phyloP scores from a whole-genome alignment of 2,329 filamentous ascomycete species.

The Aspergillus sojae region DNA sequence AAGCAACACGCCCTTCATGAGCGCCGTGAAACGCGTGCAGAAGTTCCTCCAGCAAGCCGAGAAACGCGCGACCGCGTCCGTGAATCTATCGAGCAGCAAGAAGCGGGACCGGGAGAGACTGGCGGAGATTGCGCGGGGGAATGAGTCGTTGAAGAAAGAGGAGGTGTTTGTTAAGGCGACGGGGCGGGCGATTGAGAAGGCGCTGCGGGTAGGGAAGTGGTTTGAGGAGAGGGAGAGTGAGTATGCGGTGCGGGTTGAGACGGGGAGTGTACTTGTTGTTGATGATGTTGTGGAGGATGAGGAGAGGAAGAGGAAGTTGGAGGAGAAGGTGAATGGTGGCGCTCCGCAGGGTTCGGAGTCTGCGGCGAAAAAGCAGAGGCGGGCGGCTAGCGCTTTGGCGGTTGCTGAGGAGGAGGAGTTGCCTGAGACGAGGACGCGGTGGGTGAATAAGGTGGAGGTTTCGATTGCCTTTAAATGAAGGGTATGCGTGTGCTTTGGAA shows the following conservation, averaged over 20 bases:
- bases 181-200: slow-evolving; percentile 61
- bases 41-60: slow-evolving; percentile 57
- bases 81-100: slow-evolving; percentile 38
- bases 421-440: slow-evolving; percentile 48
- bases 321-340: slow-evolving; percentile 23
- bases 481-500: background rate
- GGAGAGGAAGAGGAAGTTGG: slow-evolving; percentile 29
- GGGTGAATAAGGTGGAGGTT: slow-evolving; percentile 52
- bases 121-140: slow-evolving; percentile 33
- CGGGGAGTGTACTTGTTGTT: slow-evolving; percentile 59
- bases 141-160: slow-evolving; percentile 45
- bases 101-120: slow-evolving; percentile 35
- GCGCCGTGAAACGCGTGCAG: slow-evolving; percentile 61
- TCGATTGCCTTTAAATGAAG: slow-evolving; percentile 45
- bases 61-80: slow-evolving; percentile 52
- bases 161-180: slow-evolving; percentile 62
- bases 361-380: slow-evolving; percentile 34
- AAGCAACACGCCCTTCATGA: slow-evolving; percentile 58
- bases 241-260: slow-evolving; percentile 56
- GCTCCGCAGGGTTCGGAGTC: slow-evolving; percentile 24
- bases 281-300: slow-evolving; percentile 60
- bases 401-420: slow-evolving; percentile 40
- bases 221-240: slow-evolving; percentile 56
- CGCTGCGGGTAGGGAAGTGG: slow-evolving; percentile 57
- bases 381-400: slow-evolving; percentile 20